Percentiles rank a stretch among this genome's conserved stretches.
phyloP scores from a whole-genome alignment of 192 early-diverging fungal genomes.

The Paraglomus occultum region DNA sequence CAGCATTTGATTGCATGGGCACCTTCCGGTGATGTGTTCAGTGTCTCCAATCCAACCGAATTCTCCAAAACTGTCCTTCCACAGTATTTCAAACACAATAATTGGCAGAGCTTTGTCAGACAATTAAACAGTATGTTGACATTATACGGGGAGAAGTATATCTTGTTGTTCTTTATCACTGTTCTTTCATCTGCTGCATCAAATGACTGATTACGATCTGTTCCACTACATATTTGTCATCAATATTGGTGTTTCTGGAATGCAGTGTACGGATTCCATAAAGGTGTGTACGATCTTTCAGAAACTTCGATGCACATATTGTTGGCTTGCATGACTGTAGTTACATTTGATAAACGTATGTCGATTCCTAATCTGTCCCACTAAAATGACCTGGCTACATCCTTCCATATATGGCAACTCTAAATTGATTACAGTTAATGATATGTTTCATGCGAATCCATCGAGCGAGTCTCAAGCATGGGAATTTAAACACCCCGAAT shows the following conservation, averaged over 20 bases:
- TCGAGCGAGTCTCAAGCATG: conserved; percentile 70
- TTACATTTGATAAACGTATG: background rate
- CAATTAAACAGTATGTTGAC: conserved; percentile 72
- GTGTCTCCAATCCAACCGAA: conserved; percentile 82
- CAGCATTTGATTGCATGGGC: conserved; percentile 75
- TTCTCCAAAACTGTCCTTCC: conserved; percentile 77
- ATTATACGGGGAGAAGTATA: no score
- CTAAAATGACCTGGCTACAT: background rate
- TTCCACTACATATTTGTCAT: background rate
- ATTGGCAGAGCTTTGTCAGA: conserved; percentile 89
- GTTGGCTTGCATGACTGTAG: background rate
- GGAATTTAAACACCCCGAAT: conserved; percentile 87
- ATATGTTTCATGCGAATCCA: conserved; percentile 53
- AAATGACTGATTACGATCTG: background rate
- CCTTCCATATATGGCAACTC: background rate
- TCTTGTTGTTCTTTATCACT: no score
- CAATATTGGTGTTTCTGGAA: no score
- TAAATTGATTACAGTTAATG: conserved; percentile 33
- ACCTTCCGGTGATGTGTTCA: conserved; percentile 79
- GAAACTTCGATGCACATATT: background rate
- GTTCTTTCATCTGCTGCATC: background rate
- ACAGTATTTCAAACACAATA: conserved; percentile 89
- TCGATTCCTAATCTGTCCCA: background rate
- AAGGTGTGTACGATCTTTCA: conserved; percentile 45
- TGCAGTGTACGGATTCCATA: conserved; percentile 78